Evolutionary conservation across 805 yeast species (phyloP).

Genomic region (Lipomyces oligophaga): DNA sequence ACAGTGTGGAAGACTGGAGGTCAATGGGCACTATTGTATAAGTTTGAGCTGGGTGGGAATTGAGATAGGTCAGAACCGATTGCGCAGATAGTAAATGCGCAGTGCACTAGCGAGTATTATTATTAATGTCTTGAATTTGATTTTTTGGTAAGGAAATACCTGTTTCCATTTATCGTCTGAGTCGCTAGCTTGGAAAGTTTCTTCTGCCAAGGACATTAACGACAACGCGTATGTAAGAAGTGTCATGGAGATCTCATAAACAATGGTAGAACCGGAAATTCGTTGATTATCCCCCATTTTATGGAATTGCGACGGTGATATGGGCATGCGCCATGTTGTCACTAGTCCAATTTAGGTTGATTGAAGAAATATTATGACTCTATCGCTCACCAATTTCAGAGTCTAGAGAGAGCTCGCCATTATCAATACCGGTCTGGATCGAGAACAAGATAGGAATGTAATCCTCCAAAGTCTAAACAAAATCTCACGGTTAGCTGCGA

Average conservation of each 20-base stretch:
- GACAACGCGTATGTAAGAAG: slow-evolving; percentile 23
- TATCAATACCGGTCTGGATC: slow-evolving; percentile 27
- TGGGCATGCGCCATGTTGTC: slow-evolving; percentile 34
- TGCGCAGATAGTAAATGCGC: slow-evolving; percentile 33
- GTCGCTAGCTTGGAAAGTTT: slow-evolving; percentile 8
- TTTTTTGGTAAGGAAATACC: slow-evolving; percentile 3
- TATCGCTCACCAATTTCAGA: slow-evolving; percentile 20
- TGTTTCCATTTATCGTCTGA: slow-evolving; percentile 27
- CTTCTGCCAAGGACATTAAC: slow-evolving; percentile 21
- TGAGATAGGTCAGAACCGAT: slow-evolving; percentile 30
- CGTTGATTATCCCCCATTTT: slow-evolving; percentile 18
- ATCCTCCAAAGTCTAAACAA: slow-evolving; percentile 30
- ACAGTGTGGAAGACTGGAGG: slow-evolving; percentile 29
- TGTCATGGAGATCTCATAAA: slow-evolving; percentile 24
- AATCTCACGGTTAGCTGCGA: neutral
- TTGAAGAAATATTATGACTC: neutral
- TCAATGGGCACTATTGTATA: slow-evolving; percentile 28
- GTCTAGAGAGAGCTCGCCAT: slow-evolving; percentile 23
- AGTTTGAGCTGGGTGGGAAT: slow-evolving; percentile 18
- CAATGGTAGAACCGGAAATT: slow-evolving; percentile 19
- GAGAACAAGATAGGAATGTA: slow-evolving; percentile 31
- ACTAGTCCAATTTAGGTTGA: slow-evolving; percentile 2
- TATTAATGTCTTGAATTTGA: neutral
- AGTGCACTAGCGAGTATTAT: slow-evolving; percentile 25
- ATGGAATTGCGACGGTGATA: slow-evolving; percentile 13